Evolutionary conservation across 768 basidiomycete species (phyloP).

Genomic region (Termitomyces sp.): DNA sequence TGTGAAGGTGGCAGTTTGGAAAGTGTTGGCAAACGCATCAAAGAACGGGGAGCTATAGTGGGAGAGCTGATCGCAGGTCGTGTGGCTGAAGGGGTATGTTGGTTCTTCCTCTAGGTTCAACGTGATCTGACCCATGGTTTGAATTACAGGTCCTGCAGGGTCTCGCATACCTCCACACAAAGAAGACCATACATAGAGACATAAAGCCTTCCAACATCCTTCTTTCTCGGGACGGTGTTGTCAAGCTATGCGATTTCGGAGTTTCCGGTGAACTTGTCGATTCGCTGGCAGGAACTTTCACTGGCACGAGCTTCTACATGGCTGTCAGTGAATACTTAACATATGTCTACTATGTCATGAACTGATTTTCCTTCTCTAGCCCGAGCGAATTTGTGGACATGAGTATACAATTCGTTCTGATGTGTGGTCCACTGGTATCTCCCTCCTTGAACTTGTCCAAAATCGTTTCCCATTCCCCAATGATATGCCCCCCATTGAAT

Average conservation of each 20-base stretch:
- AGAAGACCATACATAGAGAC: constrained; percentile 92
- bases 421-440: constrained; percentile 97
- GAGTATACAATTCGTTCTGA: constrained; percentile 94
- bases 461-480: constrained; percentile 95
- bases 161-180: constrained; percentile 88
- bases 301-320: constrained; percentile 98
- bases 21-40: constrained; percentile 80
- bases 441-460: constrained; percentile 88
- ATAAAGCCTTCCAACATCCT: constrained; percentile 95
- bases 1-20: constrained; percentile 90
- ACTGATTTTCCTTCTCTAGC: constrained; percentile 41
- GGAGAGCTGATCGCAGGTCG: constrained; percentile 89
- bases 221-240: constrained; percentile 81
- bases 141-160: constrained; percentile 73
- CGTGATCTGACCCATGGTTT: not conserved
- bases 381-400: constrained; percentile 90
- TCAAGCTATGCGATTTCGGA: constrained; percentile 95
- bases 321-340: constrained; percentile 62
- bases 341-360: constrained; percentile 2
- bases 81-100: constrained; percentile 85
- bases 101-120: not conserved
- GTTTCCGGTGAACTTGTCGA: constrained; percentile 95
- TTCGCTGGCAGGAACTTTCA: constrained; percentile 92
- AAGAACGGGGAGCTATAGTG: constrained; percentile 72
- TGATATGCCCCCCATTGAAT: constrained; percentile 90